Percentiles rank a stretch among this genome's conserved stretches.
phyloP scores from a whole-genome alignment of 139 green algal species.

The Picochlorum sp. region DNA sequence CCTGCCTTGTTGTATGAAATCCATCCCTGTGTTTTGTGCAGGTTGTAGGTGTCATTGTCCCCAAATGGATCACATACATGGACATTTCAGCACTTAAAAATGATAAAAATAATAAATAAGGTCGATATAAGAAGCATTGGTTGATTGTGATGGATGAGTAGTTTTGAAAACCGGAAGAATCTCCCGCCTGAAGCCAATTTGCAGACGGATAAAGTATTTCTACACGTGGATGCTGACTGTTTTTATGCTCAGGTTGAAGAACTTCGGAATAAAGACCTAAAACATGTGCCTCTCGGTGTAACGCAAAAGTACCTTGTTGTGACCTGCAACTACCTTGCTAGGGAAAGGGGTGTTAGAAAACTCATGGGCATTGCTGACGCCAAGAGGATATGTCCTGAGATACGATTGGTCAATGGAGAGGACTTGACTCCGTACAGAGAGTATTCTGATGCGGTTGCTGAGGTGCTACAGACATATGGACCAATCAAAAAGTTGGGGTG shows the following conservation, averaged over 20 bases:
- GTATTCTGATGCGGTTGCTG: slow-evolving; percentile 33
- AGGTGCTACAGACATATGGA: slow-evolving; percentile 23
- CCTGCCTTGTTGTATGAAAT: no score
- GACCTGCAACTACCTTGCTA: slow-evolving; percentile 75
- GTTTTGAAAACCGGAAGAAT: background rate
- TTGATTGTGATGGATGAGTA: background rate
- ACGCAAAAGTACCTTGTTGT: slow-evolving; percentile 75
- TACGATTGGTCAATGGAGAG: slow-evolving; percentile 56
- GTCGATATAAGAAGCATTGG: no score
- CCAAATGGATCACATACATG: no score
- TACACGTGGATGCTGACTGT: slow-evolving; percentile 65
- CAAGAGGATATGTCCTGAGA: slow-evolving; percentile 35
- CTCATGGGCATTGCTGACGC: slow-evolving; percentile 62
- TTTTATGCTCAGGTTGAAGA: slow-evolving; percentile 78
- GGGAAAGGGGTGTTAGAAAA: slow-evolving; percentile 64
- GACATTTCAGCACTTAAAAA: no score
- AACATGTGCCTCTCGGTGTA: slow-evolving; percentile 29
- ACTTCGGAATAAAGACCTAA: slow-evolving; percentile 12
- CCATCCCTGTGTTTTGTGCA: no score
- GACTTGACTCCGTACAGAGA: slow-evolving; percentile 54
- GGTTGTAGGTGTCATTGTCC: no score
- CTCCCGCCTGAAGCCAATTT: background rate
- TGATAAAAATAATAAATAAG: no score
- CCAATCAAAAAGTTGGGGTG: slow-evolving; percentile 20
- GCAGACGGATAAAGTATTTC: slow-evolving; percentile 28